Base-by-base conservation (phyloP, 2,329 filamentous ascomycete species). In the Monosporascus cannonballus region DNA sequence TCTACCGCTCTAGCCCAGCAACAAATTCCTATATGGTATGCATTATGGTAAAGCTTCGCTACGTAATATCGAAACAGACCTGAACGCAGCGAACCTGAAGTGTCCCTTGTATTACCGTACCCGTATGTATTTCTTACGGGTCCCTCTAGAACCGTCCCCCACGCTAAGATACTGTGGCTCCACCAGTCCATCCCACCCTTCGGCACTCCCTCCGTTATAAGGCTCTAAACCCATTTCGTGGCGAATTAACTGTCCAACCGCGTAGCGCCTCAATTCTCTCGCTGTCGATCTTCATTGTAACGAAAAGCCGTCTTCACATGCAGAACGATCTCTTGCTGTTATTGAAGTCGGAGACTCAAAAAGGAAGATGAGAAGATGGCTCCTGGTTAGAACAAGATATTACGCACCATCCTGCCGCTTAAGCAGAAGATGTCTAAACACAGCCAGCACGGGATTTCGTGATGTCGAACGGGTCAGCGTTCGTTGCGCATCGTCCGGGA, bases 401-500 rank as follows among this genome's bases (percentile, higher is more conserved):
- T 37, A 25, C n/a, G 49, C 44, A 53, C 48, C 37, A 53, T 55
- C 48, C 9, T 30, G 52, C 36, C 53, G 49, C n/a, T 38, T 49
- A 17, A 56, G 54, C 38, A 48, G 47, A 6, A 51, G 59, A 54
- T 45, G 45, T 30, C 55, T 64, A 14, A 67, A 60, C 57, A 59
- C 55, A 15, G 27, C 57, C 37, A 47, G 55, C 39, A 51, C 56
- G 2, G 59, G 56, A 48, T 47, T 56, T 49, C 56, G 59, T 49
- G 50, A 64, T 47, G 61, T 68, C 54, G 69, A 78, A 51, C 71
- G 75, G 48, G 64, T 82, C 49, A 62, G 66, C 3, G 71, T 83
- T 9, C 68, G 65, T 38, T 78, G 73, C 52, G 77, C 75, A 50
- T 80, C 76, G 2, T 72, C 76, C 2, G 79, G 79, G 22, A 61